A percentile compares a stretch with the other conserved stretches of the same genome.
Conservation (phyloP, 805 yeast species). For the Candida oleophila region DNA sequence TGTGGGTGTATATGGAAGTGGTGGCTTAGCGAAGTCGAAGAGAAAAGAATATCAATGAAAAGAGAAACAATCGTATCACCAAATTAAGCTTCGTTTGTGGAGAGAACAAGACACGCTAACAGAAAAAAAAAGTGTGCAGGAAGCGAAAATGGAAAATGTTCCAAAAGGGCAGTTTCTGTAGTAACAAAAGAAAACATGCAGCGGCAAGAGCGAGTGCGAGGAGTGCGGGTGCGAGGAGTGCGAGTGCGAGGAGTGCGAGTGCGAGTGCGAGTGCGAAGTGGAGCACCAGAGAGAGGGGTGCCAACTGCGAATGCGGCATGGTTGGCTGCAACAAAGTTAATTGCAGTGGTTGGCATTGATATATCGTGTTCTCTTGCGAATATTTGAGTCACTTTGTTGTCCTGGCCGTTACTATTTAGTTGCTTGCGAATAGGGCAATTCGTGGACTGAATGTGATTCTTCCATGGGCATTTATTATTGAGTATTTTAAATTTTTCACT, state of each 20-base stretch:
- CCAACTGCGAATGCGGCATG: too few relatives aligned
- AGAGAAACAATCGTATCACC: neutral
- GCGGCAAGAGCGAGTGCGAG: neutral
- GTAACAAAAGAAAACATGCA: neutral
- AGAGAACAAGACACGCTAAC: constrained; percentile 3
- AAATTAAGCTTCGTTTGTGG: neutral
- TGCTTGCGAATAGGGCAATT: neutral
- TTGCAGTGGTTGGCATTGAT: too few relatives aligned
- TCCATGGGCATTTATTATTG: too few relatives aligned
- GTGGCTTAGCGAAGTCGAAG: neutral
- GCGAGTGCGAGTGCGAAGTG: neutral
- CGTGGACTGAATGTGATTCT: too few relatives aligned
- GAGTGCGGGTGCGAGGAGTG: neutral
- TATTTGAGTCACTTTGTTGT: too few relatives aligned
- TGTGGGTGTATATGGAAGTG: neutral
- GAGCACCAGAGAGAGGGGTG: neutral
- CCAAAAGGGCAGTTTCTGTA: neutral
- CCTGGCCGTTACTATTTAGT: neutral
- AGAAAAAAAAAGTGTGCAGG: neutral
- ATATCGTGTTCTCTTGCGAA: too few relatives aligned
- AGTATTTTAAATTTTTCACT: too few relatives aligned
- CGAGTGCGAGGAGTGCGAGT: too few relatives aligned
- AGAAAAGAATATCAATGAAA: neutral
- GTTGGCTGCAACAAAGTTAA: too few relatives aligned
- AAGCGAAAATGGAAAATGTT: neutral